Evolutionary conservation across 2,329 filamentous ascomycete genomes (phyloP).

Genomic region (Stagonosporopsis chrysanthemi): DNA sequence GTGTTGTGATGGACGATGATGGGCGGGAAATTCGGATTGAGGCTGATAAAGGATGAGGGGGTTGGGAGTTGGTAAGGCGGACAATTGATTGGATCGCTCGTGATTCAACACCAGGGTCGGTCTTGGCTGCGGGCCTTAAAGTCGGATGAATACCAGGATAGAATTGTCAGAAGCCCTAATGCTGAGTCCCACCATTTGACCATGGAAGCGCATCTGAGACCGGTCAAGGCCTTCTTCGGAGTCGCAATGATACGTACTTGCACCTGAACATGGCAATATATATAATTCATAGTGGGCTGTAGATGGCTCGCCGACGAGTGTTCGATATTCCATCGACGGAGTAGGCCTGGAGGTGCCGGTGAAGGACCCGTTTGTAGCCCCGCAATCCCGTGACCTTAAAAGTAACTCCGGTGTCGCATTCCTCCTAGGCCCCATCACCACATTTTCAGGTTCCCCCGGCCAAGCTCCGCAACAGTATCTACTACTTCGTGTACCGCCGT

Average conservation of each 20-base stretch:
- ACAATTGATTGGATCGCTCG: background rate
- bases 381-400: no score
- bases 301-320: no score
- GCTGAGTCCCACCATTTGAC: background rate
- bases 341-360: no score
- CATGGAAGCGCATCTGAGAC: no score
- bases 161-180: background rate
- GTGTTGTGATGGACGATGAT: background rate
- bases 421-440: no score
- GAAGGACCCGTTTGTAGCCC: no score
- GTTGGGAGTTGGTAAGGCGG: background rate
- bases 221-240: no score
- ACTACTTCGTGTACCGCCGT: background rate
- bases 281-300: no score
- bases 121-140: background rate
- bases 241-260: no score
- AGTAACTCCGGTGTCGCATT: no score
- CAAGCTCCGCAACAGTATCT: background rate
- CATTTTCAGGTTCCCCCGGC: background rate
- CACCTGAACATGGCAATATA: no score
- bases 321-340: no score
- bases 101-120: background rate
- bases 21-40: background rate
- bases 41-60: background rate
- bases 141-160: background rate